Conservation (phyloP, 768 basidiomycete genomes). For the Chalciporus sphaerocephalus region DNA sequence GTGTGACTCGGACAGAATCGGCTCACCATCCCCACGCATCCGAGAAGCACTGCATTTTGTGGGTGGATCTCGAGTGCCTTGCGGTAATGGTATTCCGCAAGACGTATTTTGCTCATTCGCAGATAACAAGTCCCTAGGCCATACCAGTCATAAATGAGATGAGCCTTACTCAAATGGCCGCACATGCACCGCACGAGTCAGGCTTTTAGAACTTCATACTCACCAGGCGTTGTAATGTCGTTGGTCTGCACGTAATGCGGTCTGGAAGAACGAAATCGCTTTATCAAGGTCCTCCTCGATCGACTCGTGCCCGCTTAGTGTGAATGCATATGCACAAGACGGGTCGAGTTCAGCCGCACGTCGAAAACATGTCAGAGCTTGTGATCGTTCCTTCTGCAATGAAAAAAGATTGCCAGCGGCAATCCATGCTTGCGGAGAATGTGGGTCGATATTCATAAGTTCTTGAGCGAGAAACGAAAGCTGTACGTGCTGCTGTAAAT, state of each 20-base stretch:
- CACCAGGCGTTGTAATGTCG: conserved; percentile 99
- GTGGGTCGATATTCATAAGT: conserved; percentile 78
- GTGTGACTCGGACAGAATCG: conserved; percentile 5
- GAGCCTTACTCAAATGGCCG: conserved; percentile 10
- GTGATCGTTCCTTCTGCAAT: conserved; percentile 86
- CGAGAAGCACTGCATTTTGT: conserved; percentile 89
- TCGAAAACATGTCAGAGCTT: conserved; percentile 91
- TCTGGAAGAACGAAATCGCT: conserved; percentile 88
- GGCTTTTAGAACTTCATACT: conserved; percentile 30
- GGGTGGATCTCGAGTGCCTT: conserved; percentile 91
- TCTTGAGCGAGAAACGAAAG: conserved; percentile 93
- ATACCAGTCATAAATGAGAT: conserved; percentile 63
- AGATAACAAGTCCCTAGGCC: conserved; percentile 97
- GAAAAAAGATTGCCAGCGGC: conserved; percentile 95
- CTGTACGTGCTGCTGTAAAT: conserved; percentile 76
- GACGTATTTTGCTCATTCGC: conserved; percentile 85
- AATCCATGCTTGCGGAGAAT: conserved; percentile 89
- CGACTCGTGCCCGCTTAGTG: conserved; percentile 93
- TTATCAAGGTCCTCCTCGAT: conserved; percentile 93
- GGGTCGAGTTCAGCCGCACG: conserved; percentile 88
- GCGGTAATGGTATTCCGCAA: conserved; percentile 96
- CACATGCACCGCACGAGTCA: background rate
- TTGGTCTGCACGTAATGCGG: conserved; percentile 83
- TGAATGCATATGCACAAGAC: conserved; percentile 91
- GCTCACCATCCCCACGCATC: conserved; percentile 94